Percentiles rank a stretch among this genome's conserved stretches.
Evolutionary conservation across 2,329 filamentous ascomycete species (phyloP).

Genomic region (Didymella pinodella): DNA sequence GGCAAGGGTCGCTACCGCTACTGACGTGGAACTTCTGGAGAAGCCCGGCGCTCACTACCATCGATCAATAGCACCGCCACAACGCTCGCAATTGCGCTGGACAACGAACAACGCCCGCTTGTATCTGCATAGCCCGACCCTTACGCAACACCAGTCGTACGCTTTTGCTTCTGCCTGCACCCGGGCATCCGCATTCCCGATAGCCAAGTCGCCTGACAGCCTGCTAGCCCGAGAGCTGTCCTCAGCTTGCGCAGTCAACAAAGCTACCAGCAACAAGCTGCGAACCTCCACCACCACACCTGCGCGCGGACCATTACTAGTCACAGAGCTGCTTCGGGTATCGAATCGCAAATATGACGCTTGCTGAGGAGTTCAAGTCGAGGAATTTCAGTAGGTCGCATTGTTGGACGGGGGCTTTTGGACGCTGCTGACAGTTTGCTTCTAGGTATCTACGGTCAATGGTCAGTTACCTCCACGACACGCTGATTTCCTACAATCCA

Average conservation of each 20-base stretch:
- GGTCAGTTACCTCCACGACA: conserved; percentile 57
- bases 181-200: conserved; percentile 12
- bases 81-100: conserved; percentile 26
- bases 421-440: conserved; percentile 44
- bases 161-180: conserved; percentile 17
- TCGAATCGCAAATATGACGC: conserved; percentile 57
- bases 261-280: conserved; percentile 24
- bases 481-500: background rate
- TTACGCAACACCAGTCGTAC: conserved; percentile 43
- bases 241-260: conserved; percentile 37
- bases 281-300: conserved; percentile 8
- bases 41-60: conserved; percentile 24
- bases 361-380: conserved; percentile 69
- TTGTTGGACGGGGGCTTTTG: conserved; percentile 16
- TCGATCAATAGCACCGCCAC: conserved; percentile 29
- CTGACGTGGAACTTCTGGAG: conserved; percentile 48
- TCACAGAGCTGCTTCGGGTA: background rate
- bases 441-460: conserved; percentile 73
- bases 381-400: conserved; percentile 69
- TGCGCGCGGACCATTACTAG: conserved; percentile 19
- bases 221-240: conserved; percentile 32
- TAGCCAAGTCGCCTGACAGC: conserved; percentile 30
- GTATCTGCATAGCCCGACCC: conserved; percentile 38
- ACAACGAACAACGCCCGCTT: conserved; percentile 21
- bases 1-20: conserved; percentile 37